Evolutionary conservation across 75 land plant species (phyloP), one percentile per base, ranked within the genome.

Genomic region (Gnetum montanum): DNA sequence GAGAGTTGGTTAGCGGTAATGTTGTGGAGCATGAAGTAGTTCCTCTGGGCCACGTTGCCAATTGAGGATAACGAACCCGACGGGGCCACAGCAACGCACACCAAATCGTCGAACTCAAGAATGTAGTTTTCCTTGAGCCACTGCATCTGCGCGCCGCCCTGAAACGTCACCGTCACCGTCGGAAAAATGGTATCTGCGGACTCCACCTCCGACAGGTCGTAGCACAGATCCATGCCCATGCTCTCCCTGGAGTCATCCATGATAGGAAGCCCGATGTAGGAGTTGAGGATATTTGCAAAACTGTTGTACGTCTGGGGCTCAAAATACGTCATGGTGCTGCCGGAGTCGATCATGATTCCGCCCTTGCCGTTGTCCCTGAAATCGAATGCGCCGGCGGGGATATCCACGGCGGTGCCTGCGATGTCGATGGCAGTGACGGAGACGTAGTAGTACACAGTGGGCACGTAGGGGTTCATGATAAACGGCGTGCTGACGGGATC

Each of bases 391-490:
- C 56, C 58, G 0, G 1, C 33, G n/a, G 33, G 33, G 27, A 49
- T 49, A 2, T 49, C 2, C 3, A 15, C 15, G 10, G 26, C 6
- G 3, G 12, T 11, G 22, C 59, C 48, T 4, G 19, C 46, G 8
- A 57, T 27, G 27, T 22, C 41, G 4, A 57, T 35, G 23, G n/a
- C 49, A 6, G 8, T 2, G 11, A 57, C 6, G 3, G 46, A 38
- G 8, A 38, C 18, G 20, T 38, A 57, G 25, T 25, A 53, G 63
- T 68, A 70, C 27, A 57, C 36, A 5, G 24, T 57, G n/a, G 57
- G 57, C 6, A 11, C 1, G n/a, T 5, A 2, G 4, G 16, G 25
- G 29, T n/a, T 48, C 13, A 26, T 18, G 12, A 54, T 31, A 4
- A 34, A 3, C 13, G 37, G 23, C 54, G 62, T 29, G 11, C 23